Percentiles rank a stretch among this genome's conserved stretches.
phyloP scores from a whole-genome alignment of 331 rosid species.

The Pyrus hybrid region DNA sequence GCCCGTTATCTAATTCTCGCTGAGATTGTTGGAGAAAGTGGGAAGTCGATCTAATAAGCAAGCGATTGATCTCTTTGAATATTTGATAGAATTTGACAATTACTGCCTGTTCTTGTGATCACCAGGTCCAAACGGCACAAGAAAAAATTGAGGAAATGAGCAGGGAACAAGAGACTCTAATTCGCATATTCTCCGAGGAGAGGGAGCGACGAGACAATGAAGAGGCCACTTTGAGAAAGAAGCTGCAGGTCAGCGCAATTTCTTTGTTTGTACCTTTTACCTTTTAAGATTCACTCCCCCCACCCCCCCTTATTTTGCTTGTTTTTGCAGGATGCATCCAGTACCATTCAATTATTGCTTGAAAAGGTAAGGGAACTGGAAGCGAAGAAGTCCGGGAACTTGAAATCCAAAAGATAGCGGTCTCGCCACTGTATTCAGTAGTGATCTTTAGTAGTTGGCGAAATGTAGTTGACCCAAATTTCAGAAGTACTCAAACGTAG shows the following conservation, averaged over 20 bases:
- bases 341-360: constrained; percentile 52
- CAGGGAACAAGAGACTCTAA: constrained; percentile 69
- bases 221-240: constrained; percentile 61
- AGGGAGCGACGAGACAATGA: constrained; percentile 66
- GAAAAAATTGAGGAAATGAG: constrained; percentile 51
- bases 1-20: background rate
- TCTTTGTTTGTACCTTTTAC: background rate
- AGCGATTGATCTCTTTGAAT: background rate
- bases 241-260: constrained; percentile 55
- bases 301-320: background rate
- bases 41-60: background rate
- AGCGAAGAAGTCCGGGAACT: constrained; percentile 22
- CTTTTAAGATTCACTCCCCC: background rate
- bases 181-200: constrained; percentile 76
- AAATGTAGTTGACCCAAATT: background rate
- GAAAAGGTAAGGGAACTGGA: constrained; percentile 48
- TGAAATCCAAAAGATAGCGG: constrained; percentile 5
- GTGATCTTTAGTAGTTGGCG: background rate
- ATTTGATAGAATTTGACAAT: background rate
- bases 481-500: background rate
- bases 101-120: constrained; percentile 17
- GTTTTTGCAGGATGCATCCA: constrained; percentile 55
- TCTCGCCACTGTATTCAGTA: background rate
- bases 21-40: background rate
- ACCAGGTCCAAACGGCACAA: constrained; percentile 50